A percentile compares a stretch with the other conserved stretches of the same genome.
Evolutionary conservation across 495 filamentous ascomycete species (phyloP).

Genomic region (Echria macrotheca): DNA sequence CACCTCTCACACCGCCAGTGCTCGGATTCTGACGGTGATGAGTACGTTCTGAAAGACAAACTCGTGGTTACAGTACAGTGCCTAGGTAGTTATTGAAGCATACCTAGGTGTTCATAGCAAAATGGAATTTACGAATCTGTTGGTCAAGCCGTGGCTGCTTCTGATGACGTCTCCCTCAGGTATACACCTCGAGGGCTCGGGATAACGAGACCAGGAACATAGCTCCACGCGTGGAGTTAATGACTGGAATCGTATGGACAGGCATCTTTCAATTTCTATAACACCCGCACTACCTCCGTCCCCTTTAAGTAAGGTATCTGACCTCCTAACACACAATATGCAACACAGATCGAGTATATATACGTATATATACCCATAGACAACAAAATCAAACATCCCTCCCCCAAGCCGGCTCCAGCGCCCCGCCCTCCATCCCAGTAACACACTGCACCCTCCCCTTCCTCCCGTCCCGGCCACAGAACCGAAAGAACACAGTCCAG

Average conservation of each 20-base stretch:
- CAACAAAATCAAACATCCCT: no score
- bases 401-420: conserved; percentile 24
- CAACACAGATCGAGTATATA: no score
- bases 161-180: neutral
- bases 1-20: no score
- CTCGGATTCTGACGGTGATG: neutral
- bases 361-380: no score
- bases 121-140: conserved; percentile 3
- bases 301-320: no score
- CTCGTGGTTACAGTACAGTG: conserved; percentile 3
- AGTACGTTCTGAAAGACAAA: conserved; percentile 3
- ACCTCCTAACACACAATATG: no score
- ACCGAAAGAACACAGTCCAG: conserved; percentile 25
- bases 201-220: conserved; percentile 1
- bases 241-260: conserved; percentile 2
- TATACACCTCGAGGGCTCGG: conserved; percentile 3
- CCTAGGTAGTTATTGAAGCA: neutral
- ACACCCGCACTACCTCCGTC: neutral
- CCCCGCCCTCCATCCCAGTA: conserved; percentile 25
- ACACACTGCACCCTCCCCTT: conserved; percentile 20
- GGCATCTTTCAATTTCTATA: conserved; percentile 6
- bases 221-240: conserved; percentile 3
- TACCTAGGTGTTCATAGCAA: neutral
- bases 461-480: no score
- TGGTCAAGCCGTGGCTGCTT: conserved; percentile 2